phyloP scores from a whole-genome alignment of 2,329 filamentous ascomycete genomes.

The Alternaria triticimaculans region DNA sequence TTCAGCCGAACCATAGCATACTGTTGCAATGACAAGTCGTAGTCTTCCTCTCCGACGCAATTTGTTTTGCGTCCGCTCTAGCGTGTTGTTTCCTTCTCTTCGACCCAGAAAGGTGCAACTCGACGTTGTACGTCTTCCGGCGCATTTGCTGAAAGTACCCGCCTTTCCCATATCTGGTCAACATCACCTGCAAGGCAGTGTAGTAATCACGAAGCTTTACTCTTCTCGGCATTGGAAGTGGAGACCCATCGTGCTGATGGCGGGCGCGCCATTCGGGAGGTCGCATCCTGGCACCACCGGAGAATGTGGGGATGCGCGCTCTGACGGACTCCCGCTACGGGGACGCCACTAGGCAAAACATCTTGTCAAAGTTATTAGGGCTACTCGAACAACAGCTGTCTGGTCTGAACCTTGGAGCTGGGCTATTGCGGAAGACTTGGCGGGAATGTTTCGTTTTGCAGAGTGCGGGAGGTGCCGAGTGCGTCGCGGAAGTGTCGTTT shows the following conservation, averaged over 20 bases:
- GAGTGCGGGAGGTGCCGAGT: neutral
- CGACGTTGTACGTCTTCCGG: neutral
- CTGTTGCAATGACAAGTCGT: neutral
- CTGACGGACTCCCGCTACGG: neutral
- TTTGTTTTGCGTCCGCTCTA: neutral
- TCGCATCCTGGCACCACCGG: constrained; percentile 5
- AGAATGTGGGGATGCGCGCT: constrained; percentile 22
- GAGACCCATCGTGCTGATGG: constrained; percentile 17
- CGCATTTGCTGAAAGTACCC: neutral
- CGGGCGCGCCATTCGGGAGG: constrained; percentile 1
- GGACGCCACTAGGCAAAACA: neutral
- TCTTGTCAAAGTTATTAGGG: neutral
- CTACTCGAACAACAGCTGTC: neutral
- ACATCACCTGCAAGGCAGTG: neutral
- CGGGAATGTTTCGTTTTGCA: neutral
- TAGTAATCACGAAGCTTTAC: neutral
- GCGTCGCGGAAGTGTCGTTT: neutral
- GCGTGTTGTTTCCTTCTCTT: neutral
- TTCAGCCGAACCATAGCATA: neutral
- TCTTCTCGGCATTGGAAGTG: constrained; percentile 12
- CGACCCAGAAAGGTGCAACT: neutral
- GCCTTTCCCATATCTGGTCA: neutral
- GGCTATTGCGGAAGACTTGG: neutral
- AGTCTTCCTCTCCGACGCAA: neutral
- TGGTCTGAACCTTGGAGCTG: neutral